Conservation (phyloP, 2,329 filamentous ascomycete genomes). For the Pezicula radicicola region DNA sequence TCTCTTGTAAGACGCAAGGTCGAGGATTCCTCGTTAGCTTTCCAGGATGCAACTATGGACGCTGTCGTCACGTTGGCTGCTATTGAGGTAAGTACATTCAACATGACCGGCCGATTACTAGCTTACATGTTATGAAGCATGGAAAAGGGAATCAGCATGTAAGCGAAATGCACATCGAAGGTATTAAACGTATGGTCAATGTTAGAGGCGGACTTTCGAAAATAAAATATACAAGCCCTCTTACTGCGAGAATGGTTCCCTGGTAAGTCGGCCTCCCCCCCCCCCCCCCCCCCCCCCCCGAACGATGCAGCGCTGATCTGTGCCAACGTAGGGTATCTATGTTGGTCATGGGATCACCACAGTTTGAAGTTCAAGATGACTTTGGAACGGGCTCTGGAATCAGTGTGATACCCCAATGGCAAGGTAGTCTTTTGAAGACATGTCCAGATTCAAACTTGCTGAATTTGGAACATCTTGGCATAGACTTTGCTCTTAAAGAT, state of each 20-base stretch:
- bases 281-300: too few relatives aligned
- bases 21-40: slow-evolving; percentile 39
- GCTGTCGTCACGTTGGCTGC: slow-evolving; percentile 55
- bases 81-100: slow-evolving; percentile 44
- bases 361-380: slow-evolving; percentile 51
- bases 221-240: slow-evolving; percentile 44
- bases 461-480: slow-evolving; percentile 29
- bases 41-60: slow-evolving; percentile 53
- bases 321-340: slow-evolving; percentile 48
- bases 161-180: slow-evolving; percentile 46
- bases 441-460: not conserved
- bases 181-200: slow-evolving; percentile 44
- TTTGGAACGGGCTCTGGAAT: slow-evolving; percentile 45
- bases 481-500: slow-evolving; percentile 11
- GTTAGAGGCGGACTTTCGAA: slow-evolving; percentile 48
- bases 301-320: slow-evolving; percentile 2
- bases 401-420: slow-evolving; percentile 46
- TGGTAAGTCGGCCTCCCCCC: not conserved
- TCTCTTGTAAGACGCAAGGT: slow-evolving; percentile 48
- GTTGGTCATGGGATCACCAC: slow-evolving; percentile 48
- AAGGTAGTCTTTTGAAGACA: slow-evolving; percentile 22
- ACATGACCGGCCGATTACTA: not conserved
- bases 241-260: slow-evolving; percentile 40
- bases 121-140: slow-evolving; percentile 32
- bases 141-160: slow-evolving; percentile 48